Percentiles rank a stretch among this genome's conserved stretches.
Conservation (phyloP, 2,329 filamentous ascomycete species). For the Fusarium albosuccineum region DNA sequence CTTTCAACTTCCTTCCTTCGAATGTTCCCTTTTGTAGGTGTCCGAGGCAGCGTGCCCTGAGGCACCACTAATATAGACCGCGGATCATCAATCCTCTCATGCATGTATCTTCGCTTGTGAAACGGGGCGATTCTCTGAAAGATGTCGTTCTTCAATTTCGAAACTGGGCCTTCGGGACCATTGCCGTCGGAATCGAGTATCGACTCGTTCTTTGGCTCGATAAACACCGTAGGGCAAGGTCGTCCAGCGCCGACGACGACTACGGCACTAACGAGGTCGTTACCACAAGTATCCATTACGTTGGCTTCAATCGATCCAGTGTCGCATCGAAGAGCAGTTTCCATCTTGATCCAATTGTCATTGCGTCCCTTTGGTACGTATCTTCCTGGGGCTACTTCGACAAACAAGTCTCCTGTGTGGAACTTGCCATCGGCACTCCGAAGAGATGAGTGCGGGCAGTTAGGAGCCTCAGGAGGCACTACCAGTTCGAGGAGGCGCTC, state of each 20-base stretch:
- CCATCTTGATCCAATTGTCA: constrained; percentile 47
- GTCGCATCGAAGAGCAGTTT: constrained; percentile 35
- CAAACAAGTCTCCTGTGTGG: constrained; percentile 44
- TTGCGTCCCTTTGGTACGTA: constrained; percentile 37
- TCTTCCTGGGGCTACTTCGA: constrained; percentile 32
- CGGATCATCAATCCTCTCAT: constrained; percentile 35
- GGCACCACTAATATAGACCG: constrained; percentile 35
- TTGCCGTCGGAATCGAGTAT: neutral
- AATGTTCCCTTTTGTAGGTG: constrained; percentile 35
- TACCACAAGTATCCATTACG: constrained; percentile 28
- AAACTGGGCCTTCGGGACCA: neutral
- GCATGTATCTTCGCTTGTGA: constrained; percentile 37
- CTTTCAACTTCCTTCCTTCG: constrained; percentile 31
- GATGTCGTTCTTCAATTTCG: constrained; percentile 23
- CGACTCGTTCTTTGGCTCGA: constrained; percentile 26
- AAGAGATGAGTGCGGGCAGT: constrained; percentile 26
- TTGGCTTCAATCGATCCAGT: constrained; percentile 40
- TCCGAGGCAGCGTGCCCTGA: constrained; percentile 28
- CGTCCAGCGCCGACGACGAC: constrained; percentile 37
- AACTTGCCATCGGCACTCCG: constrained; percentile 37
- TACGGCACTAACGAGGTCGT: constrained; percentile 31
- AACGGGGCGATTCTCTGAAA: constrained; percentile 35
- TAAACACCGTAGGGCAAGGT: constrained; percentile 33
- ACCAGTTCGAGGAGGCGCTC: constrained; percentile 31
- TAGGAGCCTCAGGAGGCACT: constrained; percentile 16